Evolutionary conservation across 2,329 filamentous ascomycete genomes (phyloP).

Genomic region (Shiraia bambusicola): DNA sequence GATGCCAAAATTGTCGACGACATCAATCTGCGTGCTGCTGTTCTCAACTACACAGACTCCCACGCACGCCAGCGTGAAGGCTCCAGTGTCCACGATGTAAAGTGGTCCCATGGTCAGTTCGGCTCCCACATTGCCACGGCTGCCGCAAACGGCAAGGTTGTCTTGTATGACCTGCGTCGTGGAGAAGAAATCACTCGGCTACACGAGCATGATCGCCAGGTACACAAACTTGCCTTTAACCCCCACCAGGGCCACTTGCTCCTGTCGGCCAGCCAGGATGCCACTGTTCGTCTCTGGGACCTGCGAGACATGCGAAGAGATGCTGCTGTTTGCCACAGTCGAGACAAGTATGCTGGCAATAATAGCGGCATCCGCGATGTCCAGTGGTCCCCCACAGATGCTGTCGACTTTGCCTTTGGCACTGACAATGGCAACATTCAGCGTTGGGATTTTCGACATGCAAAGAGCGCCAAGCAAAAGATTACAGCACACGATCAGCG

Average conservation of each 20-base stretch:
- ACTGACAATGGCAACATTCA: constrained; percentile 66
- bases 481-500: constrained; percentile 62
- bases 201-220: constrained; percentile 65
- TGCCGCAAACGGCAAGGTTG: constrained; percentile 65
- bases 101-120: constrained; percentile 65
- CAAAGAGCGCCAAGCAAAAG: constrained; percentile 58
- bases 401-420: constrained; percentile 63
- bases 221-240: constrained; percentile 66
- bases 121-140: constrained; percentile 64
- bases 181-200: constrained; percentile 62
- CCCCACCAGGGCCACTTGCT: constrained; percentile 61
- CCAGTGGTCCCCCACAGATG: constrained; percentile 65
- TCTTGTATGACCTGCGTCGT: constrained; percentile 64
- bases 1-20: constrained; percentile 61
- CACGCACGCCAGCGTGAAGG: constrained; percentile 57
- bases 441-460: constrained; percentile 63
- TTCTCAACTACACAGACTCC: constrained; percentile 58
- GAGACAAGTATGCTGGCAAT: constrained; percentile 57
- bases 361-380: constrained; percentile 64
- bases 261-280: constrained; percentile 66
- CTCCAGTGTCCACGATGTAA: constrained; percentile 65
- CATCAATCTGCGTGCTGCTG: constrained; percentile 62
- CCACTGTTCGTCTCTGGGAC: constrained; percentile 65
- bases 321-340: constrained; percentile 56
- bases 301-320: constrained; percentile 57